Conservation (phyloP, 257 asterid genomes). For the Nicotiana tomentosiformis region DNA sequence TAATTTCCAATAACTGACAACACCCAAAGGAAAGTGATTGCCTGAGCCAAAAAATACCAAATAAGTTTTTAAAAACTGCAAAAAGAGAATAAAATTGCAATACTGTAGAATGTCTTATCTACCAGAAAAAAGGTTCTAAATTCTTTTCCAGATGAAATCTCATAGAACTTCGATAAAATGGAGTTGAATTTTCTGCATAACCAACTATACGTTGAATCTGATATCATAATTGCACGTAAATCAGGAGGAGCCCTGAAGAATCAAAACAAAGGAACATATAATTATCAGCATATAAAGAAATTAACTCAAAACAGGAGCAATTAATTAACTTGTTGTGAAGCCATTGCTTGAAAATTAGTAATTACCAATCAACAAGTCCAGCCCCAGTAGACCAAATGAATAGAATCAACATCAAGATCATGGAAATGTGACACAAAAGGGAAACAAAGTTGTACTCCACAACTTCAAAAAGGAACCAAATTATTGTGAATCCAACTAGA, state of each 20-base stretch:
- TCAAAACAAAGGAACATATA: background rate
- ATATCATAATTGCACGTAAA: constrained; percentile 33
- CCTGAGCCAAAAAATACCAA: constrained; percentile 24
- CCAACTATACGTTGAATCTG: constrained; percentile 64
- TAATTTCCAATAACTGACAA: constrained; percentile 58
- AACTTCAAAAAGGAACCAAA: constrained; percentile 79
- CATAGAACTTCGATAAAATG: constrained; percentile 33
- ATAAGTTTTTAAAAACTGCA: background rate
- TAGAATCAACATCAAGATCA: constrained; percentile 41
- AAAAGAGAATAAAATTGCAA: background rate
- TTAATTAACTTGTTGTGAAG: background rate
- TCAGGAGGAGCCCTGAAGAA: constrained; percentile 54
- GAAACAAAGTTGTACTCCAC: constrained; percentile 63
- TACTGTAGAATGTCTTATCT: background rate
- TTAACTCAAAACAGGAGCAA: background rate
- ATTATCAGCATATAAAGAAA: background rate
- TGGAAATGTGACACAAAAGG: constrained; percentile 48
- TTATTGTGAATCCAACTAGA: constrained; percentile 40
- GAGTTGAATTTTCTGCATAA: constrained; percentile 38
- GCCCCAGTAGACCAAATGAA: constrained; percentile 70
- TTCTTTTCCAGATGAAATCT: constrained; percentile 67
- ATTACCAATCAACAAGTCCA: constrained; percentile 47
- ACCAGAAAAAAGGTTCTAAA: constrained; percentile 59
- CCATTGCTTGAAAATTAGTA: background rate
- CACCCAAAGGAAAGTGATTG: constrained; percentile 53